Conservation (phyloP, 1,284 basidiomycete species). For the Cronartium quercuum region DNA sequence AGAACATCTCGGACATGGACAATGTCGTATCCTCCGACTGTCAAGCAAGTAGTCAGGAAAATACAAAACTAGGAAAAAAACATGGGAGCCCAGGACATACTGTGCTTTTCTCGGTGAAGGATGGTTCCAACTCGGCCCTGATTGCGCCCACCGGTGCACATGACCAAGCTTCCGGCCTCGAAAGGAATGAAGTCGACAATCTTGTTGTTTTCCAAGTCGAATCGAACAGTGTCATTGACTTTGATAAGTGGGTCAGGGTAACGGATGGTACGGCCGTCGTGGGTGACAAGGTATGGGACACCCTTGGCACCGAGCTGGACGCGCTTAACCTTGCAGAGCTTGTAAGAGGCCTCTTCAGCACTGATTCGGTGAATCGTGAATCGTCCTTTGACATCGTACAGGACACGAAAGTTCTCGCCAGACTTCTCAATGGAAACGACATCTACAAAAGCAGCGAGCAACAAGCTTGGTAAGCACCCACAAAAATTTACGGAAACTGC, state of each 20-base stretch:
- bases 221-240: conserved; percentile 97
- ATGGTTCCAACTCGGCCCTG: conserved; percentile 97
- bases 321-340: conserved; percentile 93
- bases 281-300: conserved; percentile 94
- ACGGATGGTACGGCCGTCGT: conserved; percentile 98
- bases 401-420: conserved; percentile 97
- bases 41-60: not conserved
- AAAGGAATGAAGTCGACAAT: conserved; percentile 92
- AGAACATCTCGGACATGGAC: conserved; percentile 87
- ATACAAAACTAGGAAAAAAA: not conserved
- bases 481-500: conserved; percentile 6
- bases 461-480: not conserved
- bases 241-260: conserved; percentile 95
- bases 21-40: conserved; percentile 38
- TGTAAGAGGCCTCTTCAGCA: conserved; percentile 93
- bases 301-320: conserved; percentile 87
- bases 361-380: conserved; percentile 99
- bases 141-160: conserved; percentile 98
- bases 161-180: conserved; percentile 94
- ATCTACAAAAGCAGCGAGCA: conserved; percentile 55
- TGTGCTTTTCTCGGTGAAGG: conserved; percentile 88
- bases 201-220: conserved; percentile 90
- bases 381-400: conserved; percentile 99
- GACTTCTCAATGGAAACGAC: conserved; percentile 97
- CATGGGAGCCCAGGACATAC: not conserved